Conservation (phyloP, 163 green algal species). For the Scenedesmus sp. region DNA sequence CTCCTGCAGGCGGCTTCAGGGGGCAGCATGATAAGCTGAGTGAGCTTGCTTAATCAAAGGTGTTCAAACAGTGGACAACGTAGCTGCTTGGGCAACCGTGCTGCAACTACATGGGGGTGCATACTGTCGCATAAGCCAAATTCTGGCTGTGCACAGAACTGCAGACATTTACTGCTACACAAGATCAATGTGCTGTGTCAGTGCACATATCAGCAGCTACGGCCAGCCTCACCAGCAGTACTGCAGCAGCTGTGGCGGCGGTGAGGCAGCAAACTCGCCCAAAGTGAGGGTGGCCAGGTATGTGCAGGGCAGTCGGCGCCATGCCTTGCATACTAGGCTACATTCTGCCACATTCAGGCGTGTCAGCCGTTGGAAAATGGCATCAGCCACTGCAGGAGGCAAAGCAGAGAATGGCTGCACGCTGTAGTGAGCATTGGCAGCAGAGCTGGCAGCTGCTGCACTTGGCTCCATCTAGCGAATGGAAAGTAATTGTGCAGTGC, state of each 20-base stretch:
- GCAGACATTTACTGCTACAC: no score
- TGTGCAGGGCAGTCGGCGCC: background rate
- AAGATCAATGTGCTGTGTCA: no score
- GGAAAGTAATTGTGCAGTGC: background rate
- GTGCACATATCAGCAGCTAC: no score
- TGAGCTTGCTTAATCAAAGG: background rate
- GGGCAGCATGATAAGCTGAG: background rate
- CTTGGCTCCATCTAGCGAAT: background rate
- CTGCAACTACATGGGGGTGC: background rate
- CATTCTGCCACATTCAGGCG: background rate
- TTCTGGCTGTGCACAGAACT: no score
- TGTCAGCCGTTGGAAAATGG: background rate
- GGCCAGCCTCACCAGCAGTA: background rate
- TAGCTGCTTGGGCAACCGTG: background rate
- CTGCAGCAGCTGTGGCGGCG: background rate
- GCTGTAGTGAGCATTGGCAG: slow-evolving; percentile 9
- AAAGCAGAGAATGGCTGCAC: background rate
- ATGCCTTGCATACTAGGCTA: slow-evolving; percentile 32
- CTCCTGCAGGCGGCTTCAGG: background rate
- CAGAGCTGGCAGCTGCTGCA: background rate
- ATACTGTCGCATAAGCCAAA: no score
- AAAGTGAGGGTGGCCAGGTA: slow-evolving; percentile 9
- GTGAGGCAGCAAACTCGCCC: background rate
- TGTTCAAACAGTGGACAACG: background rate
- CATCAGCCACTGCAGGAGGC: slow-evolving; percentile 4